Evolutionary conservation across 106 monocot species (phyloP).

Genomic region (Dioscorea dumetorum): DNA sequence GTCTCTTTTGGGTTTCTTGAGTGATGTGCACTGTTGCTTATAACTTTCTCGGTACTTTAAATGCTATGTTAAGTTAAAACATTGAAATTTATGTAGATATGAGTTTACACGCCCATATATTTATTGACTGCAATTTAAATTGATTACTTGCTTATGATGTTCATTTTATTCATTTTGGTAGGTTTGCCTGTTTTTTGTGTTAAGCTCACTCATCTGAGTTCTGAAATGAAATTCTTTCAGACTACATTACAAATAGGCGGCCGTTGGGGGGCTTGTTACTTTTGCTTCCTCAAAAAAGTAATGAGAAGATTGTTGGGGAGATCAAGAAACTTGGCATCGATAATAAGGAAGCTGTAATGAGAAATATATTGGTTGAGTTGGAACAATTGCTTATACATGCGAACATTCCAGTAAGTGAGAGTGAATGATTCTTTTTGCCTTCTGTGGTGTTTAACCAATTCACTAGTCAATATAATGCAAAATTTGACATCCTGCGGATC

Average conservation of each 20-base stretch:
- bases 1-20: too few relatives aligned
- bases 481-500: too few relatives aligned
- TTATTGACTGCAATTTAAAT: background rate
- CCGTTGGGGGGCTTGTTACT: slow-evolving; percentile 83
- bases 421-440: too few relatives aligned
- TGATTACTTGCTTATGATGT: background rate
- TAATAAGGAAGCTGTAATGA: slow-evolving; percentile 16
- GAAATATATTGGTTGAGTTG: slow-evolving; percentile 50
- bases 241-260: slow-evolving; percentile 60
- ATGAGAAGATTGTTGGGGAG: slow-evolving; percentile 16
- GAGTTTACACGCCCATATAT: too few relatives aligned
- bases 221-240: slow-evolving; percentile 26
- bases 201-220: background rate
- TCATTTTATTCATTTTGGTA: too few relatives aligned
- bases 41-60: too few relatives aligned
- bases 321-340: slow-evolving; percentile 7
- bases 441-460: too few relatives aligned
- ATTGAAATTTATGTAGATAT: too few relatives aligned
- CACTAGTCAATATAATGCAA: too few relatives aligned
- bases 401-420: slow-evolving; percentile 68
- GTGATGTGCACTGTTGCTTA: too few relatives aligned
- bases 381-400: slow-evolving; percentile 72
- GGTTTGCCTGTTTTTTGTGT: too few relatives aligned
- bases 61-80: too few relatives aligned
- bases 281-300: slow-evolving; percentile 67